Percentiles rank a stretch among this genome's conserved stretches.
phyloP scores from a whole-genome alignment of 2,329 filamentous ascomycete species.

The Microcyclospora tardicrescens region DNA sequence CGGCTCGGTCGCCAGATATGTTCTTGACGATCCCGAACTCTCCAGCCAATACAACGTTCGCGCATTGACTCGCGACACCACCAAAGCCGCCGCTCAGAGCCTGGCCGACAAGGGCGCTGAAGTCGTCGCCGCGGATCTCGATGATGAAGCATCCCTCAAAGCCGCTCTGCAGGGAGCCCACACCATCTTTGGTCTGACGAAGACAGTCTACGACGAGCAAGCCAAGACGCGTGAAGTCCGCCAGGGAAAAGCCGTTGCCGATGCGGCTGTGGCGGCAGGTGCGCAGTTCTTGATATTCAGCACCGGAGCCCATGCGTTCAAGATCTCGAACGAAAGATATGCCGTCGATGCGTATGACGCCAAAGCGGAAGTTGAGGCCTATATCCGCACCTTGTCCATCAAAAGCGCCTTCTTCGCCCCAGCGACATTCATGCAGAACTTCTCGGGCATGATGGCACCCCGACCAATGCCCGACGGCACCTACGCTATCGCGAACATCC shows the following conservation, averaged over 20 bases:
- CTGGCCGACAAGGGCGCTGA: background rate
- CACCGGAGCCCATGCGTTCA: background rate
- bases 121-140: background rate
- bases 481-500: background rate
- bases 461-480: background rate
- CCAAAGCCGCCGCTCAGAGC: background rate
- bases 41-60: background rate
- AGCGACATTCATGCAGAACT: conserved; percentile 7
- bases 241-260: conserved; percentile 46
- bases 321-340: background rate
- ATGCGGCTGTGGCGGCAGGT: conserved; percentile 39
- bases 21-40: background rate
- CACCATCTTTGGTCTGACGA: conserved; percentile 36
- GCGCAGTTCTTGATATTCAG: conserved; percentile 43
- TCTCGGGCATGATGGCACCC: background rate
- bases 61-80: background rate
- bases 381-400: conserved; percentile 1
- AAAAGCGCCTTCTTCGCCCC: conserved; percentile 5
- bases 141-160: conserved; percentile 22
- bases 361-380: background rate
- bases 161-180: conserved; percentile 31
- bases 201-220: background rate
- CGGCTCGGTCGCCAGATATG: background rate
- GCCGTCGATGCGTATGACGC: background rate
- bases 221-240: conserved; percentile 28